Evolutionary conservation across 1,139 yeast genomes (phyloP).

Genomic region (Blastobotrys capitulatus): DNA sequence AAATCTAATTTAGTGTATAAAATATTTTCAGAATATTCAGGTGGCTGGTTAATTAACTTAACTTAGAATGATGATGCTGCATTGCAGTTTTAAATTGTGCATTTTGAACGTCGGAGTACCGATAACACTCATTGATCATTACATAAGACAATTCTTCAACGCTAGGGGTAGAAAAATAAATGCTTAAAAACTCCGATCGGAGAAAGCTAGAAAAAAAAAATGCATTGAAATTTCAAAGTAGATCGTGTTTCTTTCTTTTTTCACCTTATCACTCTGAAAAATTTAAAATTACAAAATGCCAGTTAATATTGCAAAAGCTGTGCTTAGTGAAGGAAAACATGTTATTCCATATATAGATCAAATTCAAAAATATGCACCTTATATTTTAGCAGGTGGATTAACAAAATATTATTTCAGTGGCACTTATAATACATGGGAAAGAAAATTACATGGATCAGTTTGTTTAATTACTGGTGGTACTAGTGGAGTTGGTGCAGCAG

Average conservation of each 20-base stretch:
- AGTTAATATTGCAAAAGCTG: conserved; percentile 63
- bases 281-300: conserved; percentile 52
- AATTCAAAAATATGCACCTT: conserved; percentile 52
- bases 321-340: conserved; percentile 64
- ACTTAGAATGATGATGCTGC: too few species aligned
- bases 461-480: conserved; percentile 80
- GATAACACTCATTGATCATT: too few species aligned
- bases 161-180: too few species aligned
- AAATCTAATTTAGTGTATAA: too few species aligned
- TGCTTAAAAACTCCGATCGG: too few species aligned
- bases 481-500: conserved; percentile 77
- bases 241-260: background rate
- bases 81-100: too few species aligned
- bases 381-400: conserved; percentile 41
- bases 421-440: conserved; percentile 76
- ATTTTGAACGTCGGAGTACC: too few species aligned
- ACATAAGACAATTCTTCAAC: too few species aligned
- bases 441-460: conserved; percentile 89
- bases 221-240: background rate
- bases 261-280: background rate
- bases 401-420: conserved; percentile 75
- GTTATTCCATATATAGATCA: conserved; percentile 67
- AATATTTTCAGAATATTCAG: too few species aligned
- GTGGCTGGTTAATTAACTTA: too few species aligned
- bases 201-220: too few species aligned